These are phyloP conservation scores for Aspergillus aculeatus DNA, from an alignment of 2,329 filamentous ascomycete genomes.

Conservation along the genomic window DNA sequence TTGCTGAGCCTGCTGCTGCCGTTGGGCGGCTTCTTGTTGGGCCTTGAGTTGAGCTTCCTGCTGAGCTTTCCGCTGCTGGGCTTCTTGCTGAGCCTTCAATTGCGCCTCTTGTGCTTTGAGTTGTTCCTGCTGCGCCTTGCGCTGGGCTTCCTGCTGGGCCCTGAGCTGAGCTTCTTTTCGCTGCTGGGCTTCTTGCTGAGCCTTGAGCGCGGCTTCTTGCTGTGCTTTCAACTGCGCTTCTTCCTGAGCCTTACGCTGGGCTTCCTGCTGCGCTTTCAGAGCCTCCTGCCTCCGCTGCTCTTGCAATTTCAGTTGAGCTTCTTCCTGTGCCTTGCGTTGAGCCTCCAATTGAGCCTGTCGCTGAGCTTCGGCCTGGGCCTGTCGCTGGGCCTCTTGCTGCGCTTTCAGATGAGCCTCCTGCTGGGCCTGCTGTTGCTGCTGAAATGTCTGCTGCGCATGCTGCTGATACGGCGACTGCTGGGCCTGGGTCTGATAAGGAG, in stretches of 20 bases:
- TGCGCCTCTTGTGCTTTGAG: slow-evolving; percentile 14
- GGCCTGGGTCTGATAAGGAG: slow-evolving; percentile 17
- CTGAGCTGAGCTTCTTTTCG: slow-evolving; percentile 9
- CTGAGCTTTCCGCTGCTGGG: slow-evolving; percentile 10
- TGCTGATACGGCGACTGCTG: slow-evolving; percentile 20
- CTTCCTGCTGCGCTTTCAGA: not conserved
- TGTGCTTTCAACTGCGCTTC: slow-evolving; percentile 4
- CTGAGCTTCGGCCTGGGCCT: slow-evolving; percentile 4
- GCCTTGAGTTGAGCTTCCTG: slow-evolving; percentile 12
- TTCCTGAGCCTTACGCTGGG: not conserved
- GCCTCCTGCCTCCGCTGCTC: not conserved
- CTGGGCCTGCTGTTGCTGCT: slow-evolving; percentile 16
- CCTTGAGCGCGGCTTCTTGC: slow-evolving; percentile 4
- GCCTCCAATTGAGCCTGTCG: slow-evolving; percentile 1
- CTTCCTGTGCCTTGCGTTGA: not conserved
- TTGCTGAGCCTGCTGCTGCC: slow-evolving; percentile 19
- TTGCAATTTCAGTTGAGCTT: slow-evolving; percentile 6
- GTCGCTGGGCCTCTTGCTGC: slow-evolving; percentile 14
- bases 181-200: slow-evolving; percentile 7
- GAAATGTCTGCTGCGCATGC: slow-evolving; percentile 13
- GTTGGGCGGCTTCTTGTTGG: slow-evolving; percentile 19
- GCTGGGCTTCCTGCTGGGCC: slow-evolving; percentile 18
- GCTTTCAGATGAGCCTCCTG: slow-evolving; percentile 18
- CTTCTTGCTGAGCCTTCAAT: slow-evolving; percentile 17
- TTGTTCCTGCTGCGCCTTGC: slow-evolving; percentile 18